Evolutionary conservation across 1,139 yeast genomes (phyloP).

Genomic region (Geotrichum restrictum): DNA sequence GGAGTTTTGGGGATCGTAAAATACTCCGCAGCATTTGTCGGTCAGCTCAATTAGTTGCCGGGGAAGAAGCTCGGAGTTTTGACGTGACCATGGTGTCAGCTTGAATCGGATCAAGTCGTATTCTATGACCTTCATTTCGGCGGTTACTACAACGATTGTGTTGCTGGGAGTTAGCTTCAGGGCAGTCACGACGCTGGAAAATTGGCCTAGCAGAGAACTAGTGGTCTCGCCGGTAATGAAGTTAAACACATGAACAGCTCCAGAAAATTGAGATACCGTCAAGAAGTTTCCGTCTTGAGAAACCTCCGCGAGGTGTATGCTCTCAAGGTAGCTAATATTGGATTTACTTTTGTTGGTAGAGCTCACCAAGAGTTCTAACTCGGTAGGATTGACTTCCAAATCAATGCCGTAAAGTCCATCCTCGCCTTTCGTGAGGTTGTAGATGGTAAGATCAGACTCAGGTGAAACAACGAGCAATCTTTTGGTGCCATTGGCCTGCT

Average conservation of each 20-base stretch:
- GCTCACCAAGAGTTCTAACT: constrained; percentile 21
- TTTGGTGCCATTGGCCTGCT: constrained; percentile 14
- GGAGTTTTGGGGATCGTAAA: constrained; percentile 41
- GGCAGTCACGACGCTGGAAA: constrained; percentile 61
- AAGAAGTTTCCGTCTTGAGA: constrained; percentile 46
- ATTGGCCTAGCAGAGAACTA: constrained; percentile 42
- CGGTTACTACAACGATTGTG: constrained; percentile 62
- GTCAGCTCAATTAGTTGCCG: constrained; percentile 53
- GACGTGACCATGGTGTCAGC: constrained; percentile 75
- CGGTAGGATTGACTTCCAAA: constrained; percentile 20
- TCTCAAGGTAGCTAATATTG: constrained; percentile 36
- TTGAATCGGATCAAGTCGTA: constrained; percentile 43
- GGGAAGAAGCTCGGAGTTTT: constrained; percentile 73
- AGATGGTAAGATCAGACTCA: constrained; percentile 58
- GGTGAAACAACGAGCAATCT: constrained; percentile 55
- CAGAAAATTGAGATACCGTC: constrained; percentile 60
- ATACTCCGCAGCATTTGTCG: constrained; percentile 74
- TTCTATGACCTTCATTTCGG: constrained; percentile 73
- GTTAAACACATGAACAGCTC: constrained; percentile 58
- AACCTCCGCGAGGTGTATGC: constrained; percentile 51
- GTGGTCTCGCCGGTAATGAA: constrained; percentile 18
- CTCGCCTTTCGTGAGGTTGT: constrained; percentile 39
- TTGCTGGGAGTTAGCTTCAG: constrained; percentile 50
- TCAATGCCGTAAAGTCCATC: constrained; percentile 17
- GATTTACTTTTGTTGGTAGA: constrained; percentile 40